Conservation (phyloP, 176 grass and related monocot genomes). For the Ananas comosus region DNA sequence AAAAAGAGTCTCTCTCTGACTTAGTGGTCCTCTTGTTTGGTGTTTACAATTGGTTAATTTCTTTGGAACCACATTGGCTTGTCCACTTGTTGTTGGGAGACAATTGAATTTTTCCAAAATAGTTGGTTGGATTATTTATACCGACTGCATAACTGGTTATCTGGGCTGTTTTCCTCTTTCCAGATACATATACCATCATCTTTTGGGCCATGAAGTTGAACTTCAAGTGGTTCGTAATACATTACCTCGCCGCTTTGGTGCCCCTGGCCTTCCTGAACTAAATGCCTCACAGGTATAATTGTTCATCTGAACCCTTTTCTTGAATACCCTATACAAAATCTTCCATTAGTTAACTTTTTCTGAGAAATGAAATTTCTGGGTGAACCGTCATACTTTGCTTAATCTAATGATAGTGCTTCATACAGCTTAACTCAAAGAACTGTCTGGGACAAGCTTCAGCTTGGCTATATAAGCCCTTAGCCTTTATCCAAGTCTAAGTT, state of each 20-base stretch:
- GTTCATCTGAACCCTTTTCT: neutral
- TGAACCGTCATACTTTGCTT: neutral
- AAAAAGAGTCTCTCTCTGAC: no score
- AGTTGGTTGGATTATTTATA: neutral
- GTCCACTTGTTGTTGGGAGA: no score
- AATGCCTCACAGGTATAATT: slow-evolving; percentile 92
- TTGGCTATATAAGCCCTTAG: neutral
- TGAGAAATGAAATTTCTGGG: neutral
- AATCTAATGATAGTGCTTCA: no score
- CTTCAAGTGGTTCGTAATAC: slow-evolving; percentile 90
- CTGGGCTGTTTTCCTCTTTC: slow-evolving; percentile 1
- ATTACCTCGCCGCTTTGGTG: slow-evolving; percentile 83
- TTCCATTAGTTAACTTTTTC: neutral
- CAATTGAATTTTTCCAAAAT: no score
- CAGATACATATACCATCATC: slow-evolving; percentile 98
- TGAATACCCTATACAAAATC: neutral
- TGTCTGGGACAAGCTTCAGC: neutral
- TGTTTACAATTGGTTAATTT: no score
- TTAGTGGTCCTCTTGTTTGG: no score
- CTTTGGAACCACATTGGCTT: no score
- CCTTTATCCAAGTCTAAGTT: neutral
- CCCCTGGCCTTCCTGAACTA: slow-evolving; percentile 93
- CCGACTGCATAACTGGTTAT: slow-evolving; percentile 7
- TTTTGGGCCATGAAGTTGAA: slow-evolving; percentile 97
- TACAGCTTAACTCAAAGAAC: no score